phyloP scores from a whole-genome alignment of 2,329 filamentous ascomycete species.

The Penicillium decumbens region DNA sequence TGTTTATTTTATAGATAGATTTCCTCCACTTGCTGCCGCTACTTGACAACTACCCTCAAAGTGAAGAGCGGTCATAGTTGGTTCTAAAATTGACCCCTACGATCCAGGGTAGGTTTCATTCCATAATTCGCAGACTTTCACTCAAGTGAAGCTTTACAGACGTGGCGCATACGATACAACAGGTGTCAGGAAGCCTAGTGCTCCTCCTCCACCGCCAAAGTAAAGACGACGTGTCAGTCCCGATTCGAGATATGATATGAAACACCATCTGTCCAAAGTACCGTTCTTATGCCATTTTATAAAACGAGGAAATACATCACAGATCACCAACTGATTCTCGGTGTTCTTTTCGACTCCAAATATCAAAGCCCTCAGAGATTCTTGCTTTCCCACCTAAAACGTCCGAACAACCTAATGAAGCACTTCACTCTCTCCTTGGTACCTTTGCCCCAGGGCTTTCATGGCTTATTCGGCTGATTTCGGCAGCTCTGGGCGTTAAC shows the following conservation, averaged over 20 bases:
- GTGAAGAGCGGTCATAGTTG: no score
- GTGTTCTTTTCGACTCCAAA: background rate
- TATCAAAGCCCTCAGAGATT: background rate
- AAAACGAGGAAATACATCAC: background rate
- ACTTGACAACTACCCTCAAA: no score
- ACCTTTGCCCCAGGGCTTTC: background rate
- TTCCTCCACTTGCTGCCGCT: no score
- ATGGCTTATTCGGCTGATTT: background rate
- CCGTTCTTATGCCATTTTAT: background rate
- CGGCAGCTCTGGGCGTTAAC: background rate
- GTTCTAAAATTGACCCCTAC: no score
- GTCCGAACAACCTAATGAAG: background rate
- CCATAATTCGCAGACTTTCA: no score
- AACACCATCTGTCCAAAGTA: background rate
- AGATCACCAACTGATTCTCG: background rate
- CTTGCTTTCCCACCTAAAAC: background rate
- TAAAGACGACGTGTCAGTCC: background rate
- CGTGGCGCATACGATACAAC: background rate
- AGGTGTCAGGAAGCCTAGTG: background rate
- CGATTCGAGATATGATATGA: background rate
- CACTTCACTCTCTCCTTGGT: background rate
- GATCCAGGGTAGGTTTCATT: no score
- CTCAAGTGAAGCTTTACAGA: background rate
- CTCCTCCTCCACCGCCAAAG: background rate
- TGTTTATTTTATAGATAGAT: no score